Base-by-base conservation (phyloP, 2,329 filamentous ascomycete genomes). In the Phyllosticta paracitricarpa region DNA sequence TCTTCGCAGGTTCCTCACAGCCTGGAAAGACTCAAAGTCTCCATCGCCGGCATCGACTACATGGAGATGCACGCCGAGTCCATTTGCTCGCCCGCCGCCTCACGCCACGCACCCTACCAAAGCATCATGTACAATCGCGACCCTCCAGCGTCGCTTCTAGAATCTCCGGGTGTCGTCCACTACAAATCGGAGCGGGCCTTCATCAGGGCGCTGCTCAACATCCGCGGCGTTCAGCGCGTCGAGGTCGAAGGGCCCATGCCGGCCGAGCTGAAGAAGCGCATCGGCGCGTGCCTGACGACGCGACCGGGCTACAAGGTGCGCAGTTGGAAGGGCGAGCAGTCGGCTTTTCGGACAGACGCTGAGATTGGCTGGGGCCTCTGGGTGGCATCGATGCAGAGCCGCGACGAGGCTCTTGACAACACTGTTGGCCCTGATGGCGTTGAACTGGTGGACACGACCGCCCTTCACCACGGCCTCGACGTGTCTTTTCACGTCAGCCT, bases 201-300 rank as follows among this genome's bases (percentile, higher is more conserved):
- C 9, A 51, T 64, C 9, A 64, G 59, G 22, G 65, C 68, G 6
- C 62, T 69, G 2, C 60, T 66, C 8, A 64, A 63, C 2, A 64
- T 68, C 54, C 65, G 66, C 4, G 64, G 63, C 17, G 56, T 69
- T 4, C 25, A 58, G n/a, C 56, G 60, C 2, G 62, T 67, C 48
- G 28, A 54, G 35, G 59, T 68, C 22, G 40, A 52, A 8, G 62
- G 57, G 12, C 55, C 30, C 9, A 61, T 61, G 33, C 51, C 54
- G 2, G 61, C 26, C 1, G 12, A 30, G 12, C 8, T 62, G 24
- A 58, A 55, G 56, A 58, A 58, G 25, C 51, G 24, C 56, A 53
- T 62, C 6, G 51, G 51, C 3, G 56, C 40, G 8, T 57, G 51
- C 19, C 57, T 62, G 60, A 62, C 60, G 7, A 61, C 55, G 19